These are phyloP conservation scores for Centella asiatica DNA, from an alignment of 129 eudicot species.

Conservation along the genomic window DNA sequence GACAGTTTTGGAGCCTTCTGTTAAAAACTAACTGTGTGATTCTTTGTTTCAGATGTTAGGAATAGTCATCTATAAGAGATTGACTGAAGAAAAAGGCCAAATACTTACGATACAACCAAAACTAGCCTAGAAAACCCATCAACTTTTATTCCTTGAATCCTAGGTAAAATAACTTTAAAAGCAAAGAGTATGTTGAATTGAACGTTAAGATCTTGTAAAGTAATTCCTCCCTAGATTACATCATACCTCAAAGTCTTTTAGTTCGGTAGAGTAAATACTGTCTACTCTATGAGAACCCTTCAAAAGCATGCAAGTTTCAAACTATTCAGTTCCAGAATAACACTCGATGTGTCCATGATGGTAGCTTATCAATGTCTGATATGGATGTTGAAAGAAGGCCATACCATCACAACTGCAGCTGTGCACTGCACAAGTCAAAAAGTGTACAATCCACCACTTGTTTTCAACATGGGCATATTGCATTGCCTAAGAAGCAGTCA, in stretches of 20 bases:
- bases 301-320: not conserved
- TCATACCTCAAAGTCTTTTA: not conserved
- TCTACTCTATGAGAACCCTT: slow-evolving; percentile 8
- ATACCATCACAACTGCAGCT: slow-evolving; percentile 36
- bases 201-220: not conserved
- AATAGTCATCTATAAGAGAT: no score
- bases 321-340: not conserved
- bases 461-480: not conserved
- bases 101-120: no score
- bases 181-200: not conserved
- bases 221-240: not conserved
- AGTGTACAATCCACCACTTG: slow-evolving; percentile 9
- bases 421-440: slow-evolving; percentile 30
- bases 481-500: not conserved
- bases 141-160: not conserved
- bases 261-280: no score
- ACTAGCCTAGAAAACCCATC: no score
- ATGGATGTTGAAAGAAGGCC: slow-evolving; percentile 30
- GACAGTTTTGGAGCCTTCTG: no score
- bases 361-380: slow-evolving; percentile 31
- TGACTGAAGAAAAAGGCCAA: not conserved
- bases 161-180: not conserved
- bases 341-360: slow-evolving; percentile 14
- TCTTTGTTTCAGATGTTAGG: no score
- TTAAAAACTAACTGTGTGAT: no score